Evolutionary conservation across 2,329 filamentous ascomycete genomes (phyloP).

Genomic region (Cladophialophora yegresii): DNA sequence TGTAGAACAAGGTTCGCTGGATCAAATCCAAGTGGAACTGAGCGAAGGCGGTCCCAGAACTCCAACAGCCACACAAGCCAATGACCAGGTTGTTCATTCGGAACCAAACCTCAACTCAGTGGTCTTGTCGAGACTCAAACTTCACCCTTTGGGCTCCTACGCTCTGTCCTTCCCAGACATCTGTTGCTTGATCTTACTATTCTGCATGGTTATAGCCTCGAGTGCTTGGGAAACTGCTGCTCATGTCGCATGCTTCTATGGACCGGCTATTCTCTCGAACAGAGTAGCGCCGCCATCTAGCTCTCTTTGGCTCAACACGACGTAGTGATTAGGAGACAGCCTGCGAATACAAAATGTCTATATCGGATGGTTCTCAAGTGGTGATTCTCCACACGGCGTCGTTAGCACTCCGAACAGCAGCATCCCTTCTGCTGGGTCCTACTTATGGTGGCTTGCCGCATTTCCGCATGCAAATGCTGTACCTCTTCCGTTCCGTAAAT

Average conservation of each 20-base stretch:
- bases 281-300: not conserved
- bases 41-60: not conserved
- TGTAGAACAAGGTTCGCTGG: not conserved
- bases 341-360: not conserved
- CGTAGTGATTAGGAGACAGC: not conserved
- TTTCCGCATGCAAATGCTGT: not conserved
- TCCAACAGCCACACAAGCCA: not conserved
- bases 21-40: not conserved
- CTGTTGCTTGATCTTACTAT: slow-evolving; percentile 1
- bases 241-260: not conserved
- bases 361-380: not conserved
- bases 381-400: not conserved
- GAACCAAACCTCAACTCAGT: not conserved
- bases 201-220: not conserved
- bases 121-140: not conserved
- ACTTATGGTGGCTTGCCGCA: not conserved
- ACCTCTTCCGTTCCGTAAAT: not conserved
- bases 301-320: not conserved
- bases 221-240: not conserved
- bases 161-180: not conserved
- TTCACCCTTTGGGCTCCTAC: not conserved
- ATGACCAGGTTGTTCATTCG: not conserved
- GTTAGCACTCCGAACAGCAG: not conserved
- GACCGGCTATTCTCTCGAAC: not conserved
- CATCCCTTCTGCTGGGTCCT: not conserved